Base-by-base conservation (phyloP, 1,139 yeast genomes). In the Yamadazyma sp. region DNA sequence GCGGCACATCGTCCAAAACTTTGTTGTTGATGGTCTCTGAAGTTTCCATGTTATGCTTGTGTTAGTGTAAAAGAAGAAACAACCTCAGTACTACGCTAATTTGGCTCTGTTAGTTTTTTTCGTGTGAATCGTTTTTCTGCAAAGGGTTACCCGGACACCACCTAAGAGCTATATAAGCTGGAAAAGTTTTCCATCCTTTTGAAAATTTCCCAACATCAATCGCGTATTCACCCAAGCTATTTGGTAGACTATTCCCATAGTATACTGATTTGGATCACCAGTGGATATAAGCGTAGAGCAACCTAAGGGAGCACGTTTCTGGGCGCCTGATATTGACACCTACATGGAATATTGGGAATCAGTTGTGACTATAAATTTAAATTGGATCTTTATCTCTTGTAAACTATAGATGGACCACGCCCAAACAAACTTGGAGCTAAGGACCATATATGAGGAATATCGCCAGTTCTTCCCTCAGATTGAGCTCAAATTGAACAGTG, bases 311-410 rank as follows among this genome's bases (percentile, higher is more conserved):
- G 77, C 75, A 71, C 77, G 77, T 71, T 72, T 62, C 77, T 72
- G 77, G 77, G 77, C 77, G 76, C 77, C 77, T 62, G 77, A 60
- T 70, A 69, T 69, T 70, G 77, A 72, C 73, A 55, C 46, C 48
- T 50, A 43, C 44, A 58, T 72, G 77, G 72, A 62, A 67, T 68
- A 68, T 62, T 71, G 76, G 77, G 77, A 72, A 72, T 72, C 77
- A 72, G 77, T 71, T 71, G 77, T 66, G 75, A 60, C 77, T 69
- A 71, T 62, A 71, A 26, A 12, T 26, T 43, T 51, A 42, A 11
- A 15, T 18, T 18, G 24, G 9, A 18, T 7, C 16, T 30, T 12
- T 29, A 29, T 8, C 5, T 16, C 5, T 16, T 29, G 12, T 15
- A 27, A 27, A 6, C 9, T 12, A 7, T 12, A 15, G 23, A 56